Evolutionary conservation across 2,329 filamentous ascomycete genomes (phyloP).

Genomic region (Epichloe uncinata): DNA sequence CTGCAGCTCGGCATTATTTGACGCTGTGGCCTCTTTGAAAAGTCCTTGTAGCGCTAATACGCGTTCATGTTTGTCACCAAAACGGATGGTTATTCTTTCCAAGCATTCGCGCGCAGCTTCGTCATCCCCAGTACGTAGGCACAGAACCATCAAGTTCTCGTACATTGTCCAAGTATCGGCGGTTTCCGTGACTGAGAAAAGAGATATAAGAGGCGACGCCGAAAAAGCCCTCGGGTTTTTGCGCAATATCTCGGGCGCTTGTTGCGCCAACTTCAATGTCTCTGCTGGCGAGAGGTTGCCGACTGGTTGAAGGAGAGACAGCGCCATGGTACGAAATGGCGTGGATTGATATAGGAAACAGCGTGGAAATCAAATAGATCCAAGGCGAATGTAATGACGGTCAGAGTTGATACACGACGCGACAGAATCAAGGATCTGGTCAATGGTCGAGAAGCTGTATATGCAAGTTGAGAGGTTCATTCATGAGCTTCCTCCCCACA

Average conservation of each 20-base stretch:
- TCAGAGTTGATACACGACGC: background rate
- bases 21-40: conserved; percentile 70
- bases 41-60: conserved; percentile 73
- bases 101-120: conserved; percentile 62
- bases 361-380: background rate
- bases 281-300: conserved; percentile 41
- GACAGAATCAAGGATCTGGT: background rate
- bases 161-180: conserved; percentile 73
- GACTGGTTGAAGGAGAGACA: conserved; percentile 42
- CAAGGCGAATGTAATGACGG: background rate
- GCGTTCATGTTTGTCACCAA: conserved; percentile 73
- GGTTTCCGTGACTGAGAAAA: conserved; percentile 50
- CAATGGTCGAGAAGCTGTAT: background rate
- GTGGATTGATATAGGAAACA: background rate
- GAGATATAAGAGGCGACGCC: conserved; percentile 37
- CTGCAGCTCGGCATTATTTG: conserved; percentile 50
- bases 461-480: background rate
- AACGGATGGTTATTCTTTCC: conserved; percentile 62
- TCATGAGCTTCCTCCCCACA: background rate
- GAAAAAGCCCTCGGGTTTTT: conserved; percentile 41
- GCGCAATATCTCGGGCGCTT: conserved; percentile 42
- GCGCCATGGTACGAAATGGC: conserved; percentile 26
- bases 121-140: conserved; percentile 74
- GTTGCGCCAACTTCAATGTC: conserved; percentile 45
- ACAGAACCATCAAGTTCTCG: conserved; percentile 77